Conservation (phyloP, 2,329 filamentous ascomycete genomes). For the Colletotrichum sansevieriae region DNA sequence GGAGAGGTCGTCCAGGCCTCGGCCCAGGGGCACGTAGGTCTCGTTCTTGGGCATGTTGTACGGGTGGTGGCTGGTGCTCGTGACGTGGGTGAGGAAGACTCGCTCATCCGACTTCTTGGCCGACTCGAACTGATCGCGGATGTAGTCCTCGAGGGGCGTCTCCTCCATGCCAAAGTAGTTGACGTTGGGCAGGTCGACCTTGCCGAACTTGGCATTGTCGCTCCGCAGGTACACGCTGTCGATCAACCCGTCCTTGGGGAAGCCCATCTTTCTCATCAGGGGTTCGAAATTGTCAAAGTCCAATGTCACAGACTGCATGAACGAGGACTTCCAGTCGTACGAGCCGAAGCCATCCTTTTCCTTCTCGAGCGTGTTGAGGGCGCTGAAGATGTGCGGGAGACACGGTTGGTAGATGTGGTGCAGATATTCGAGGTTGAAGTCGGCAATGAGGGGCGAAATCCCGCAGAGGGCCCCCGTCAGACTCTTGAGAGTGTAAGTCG, state of each 20-base stretch:
- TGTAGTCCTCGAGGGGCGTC: conserved; percentile 53
- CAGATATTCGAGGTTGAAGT: conserved; percentile 52
- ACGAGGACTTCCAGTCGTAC: conserved; percentile 38
- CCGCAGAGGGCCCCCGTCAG: conserved; percentile 52
- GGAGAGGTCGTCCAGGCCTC: conserved; percentile 48
- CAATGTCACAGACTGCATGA: conserved; percentile 43
- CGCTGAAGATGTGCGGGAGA: conserved; percentile 47
- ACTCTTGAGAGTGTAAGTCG: conserved; percentile 54
- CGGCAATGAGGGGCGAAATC: conserved; percentile 50
- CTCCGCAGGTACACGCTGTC: conserved; percentile 18
- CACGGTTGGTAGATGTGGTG: conserved; percentile 55
- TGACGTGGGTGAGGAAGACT: conserved; percentile 53
- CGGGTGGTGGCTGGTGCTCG: conserved; percentile 55
- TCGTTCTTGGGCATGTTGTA: conserved; percentile 27
- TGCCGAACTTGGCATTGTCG: conserved; percentile 21
- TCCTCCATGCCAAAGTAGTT: conserved; percentile 61
- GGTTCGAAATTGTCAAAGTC: conserved; percentile 41
- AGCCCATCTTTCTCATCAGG: conserved; percentile 44
- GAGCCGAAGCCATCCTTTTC: conserved; percentile 38
- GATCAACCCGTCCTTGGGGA: conserved; percentile 34
- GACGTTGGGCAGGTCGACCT: conserved; percentile 36
- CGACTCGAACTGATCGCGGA: conserved; percentile 42
- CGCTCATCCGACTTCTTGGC: conserved; percentile 48
- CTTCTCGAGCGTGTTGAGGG: conserved; percentile 39
- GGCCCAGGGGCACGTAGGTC: conserved; percentile 20